Evolutionary conservation across 176 grass and related monocot species (phyloP).

Genomic region (Chrysopogon serrulatus): DNA sequence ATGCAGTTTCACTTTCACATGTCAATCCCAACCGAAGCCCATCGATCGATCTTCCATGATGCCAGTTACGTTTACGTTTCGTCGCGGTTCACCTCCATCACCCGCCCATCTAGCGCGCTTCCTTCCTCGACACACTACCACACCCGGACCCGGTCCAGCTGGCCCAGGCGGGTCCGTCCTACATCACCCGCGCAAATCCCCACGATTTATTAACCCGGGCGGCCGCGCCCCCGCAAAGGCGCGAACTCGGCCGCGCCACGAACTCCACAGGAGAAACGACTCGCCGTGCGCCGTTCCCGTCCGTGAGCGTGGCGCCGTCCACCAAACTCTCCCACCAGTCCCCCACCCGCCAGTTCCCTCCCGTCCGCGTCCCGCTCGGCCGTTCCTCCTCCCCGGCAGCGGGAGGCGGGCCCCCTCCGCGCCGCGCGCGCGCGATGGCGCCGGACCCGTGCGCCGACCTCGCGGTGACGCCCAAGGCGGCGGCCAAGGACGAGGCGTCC

Average conservation of each 20-base stretch:
- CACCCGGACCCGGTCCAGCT: neutral
- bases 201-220: neutral
- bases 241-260: neutral
- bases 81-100: no score
- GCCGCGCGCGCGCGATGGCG: constrained; percentile 17
- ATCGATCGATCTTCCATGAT: neutral
- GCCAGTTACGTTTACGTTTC: neutral
- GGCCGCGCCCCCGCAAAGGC: neutral
- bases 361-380: neutral
- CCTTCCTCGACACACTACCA: neutral
- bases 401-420: neutral
- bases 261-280: neutral
- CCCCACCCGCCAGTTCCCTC: neutral
- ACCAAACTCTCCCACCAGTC: neutral
- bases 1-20: neutral
- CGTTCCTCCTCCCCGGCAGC: neutral
- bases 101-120: neutral
- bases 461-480: constrained; percentile 18
- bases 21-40: neutral
- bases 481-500: constrained; percentile 30
- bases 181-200: constrained; percentile 25
- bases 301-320: neutral
- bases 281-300: neutral
- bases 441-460: constrained; percentile 12
- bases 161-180: neutral